phyloP scores from a whole-genome alignment of 352 stramenopile species.

The Phytophthora citricola region DNA sequence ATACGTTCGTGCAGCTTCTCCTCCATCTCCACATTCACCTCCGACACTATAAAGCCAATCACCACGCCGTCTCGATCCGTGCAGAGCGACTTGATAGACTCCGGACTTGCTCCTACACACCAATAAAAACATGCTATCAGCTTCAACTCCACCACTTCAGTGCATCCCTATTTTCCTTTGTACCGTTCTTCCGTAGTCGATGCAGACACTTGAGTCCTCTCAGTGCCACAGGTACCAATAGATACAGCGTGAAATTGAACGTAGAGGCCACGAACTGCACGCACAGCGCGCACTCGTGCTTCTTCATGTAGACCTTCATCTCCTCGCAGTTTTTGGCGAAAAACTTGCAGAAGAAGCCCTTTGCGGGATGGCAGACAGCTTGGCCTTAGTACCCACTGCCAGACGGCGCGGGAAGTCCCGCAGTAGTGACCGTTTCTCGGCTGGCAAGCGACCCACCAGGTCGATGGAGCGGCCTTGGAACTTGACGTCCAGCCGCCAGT shows the following conservation, averaged over 20 bases:
- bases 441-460: constrained; percentile 76
- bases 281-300: constrained; percentile 84
- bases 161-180: constrained; percentile 7
- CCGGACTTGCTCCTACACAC: constrained; percentile 65
- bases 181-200: constrained; percentile 81
- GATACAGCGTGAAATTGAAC: constrained; percentile 88
- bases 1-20: constrained; percentile 78
- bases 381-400: constrained; percentile 77
- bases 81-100: constrained; percentile 87
- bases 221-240: constrained; percentile 72
- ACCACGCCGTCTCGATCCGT: constrained; percentile 84
- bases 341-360: constrained; percentile 92
- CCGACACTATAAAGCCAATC: constrained; percentile 89
- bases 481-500: constrained; percentile 88
- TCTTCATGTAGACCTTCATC: constrained; percentile 90
- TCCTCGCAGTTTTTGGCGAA: constrained; percentile 85
- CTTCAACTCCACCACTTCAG: neutral
- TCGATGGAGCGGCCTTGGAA: constrained; percentile 80
- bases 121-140: constrained; percentile 3
- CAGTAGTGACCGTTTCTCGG: constrained; percentile 81
- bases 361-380: constrained; percentile 79
- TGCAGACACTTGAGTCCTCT: constrained; percentile 82
- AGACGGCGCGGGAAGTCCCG: constrained; percentile 83
- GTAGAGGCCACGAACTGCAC: constrained; percentile 83
- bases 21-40: constrained; percentile 87